Percentiles rank a stretch among this genome's conserved stretches.
Conservation (phyloP, 371 early-diverging fungal species). For the Rhizopus stolonifer region DNA sequence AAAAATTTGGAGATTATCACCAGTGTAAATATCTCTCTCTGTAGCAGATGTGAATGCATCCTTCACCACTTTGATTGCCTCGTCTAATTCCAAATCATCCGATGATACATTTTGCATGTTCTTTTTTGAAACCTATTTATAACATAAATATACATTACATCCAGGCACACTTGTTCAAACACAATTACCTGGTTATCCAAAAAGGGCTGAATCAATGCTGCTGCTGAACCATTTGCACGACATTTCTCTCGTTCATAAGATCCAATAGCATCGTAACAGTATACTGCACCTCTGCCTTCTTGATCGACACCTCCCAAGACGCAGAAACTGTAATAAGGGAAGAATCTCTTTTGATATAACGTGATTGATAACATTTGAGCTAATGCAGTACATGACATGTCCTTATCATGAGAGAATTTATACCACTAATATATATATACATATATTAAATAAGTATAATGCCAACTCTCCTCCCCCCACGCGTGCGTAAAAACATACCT, state of each 20-base stretch:
- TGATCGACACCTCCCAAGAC: slow-evolving; percentile 92
- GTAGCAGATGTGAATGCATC: slow-evolving; percentile 98
- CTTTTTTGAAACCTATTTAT: slow-evolving; percentile 51
- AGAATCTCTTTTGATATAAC: slow-evolving; percentile 94
- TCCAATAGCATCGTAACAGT: slow-evolving; percentile 97
- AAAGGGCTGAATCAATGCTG: slow-evolving; percentile 96
- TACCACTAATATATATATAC: slow-evolving; percentile 69
- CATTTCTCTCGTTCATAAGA: slow-evolving; percentile 83
- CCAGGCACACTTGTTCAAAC: not conserved
- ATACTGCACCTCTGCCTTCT: slow-evolving; percentile 90
- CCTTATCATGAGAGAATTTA: slow-evolving; percentile 87
- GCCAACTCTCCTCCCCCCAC: not conserved
- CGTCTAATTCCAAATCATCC: slow-evolving; percentile 56
- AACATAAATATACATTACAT: not conserved
- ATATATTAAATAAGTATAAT: not conserved
- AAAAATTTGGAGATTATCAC: slow-evolving; percentile 96
- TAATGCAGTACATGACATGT: slow-evolving; percentile 81
- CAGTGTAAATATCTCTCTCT: slow-evolving; percentile 99
- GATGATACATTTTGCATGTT: slow-evolving; percentile 56
- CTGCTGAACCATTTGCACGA: slow-evolving; percentile 90
- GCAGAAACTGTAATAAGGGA: slow-evolving; percentile 97
- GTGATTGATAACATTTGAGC: slow-evolving; percentile 96
- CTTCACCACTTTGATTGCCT: slow-evolving; percentile 81
- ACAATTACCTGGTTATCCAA: slow-evolving; percentile 91
- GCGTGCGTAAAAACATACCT: slow-evolving; percentile 53